phyloP scores from a whole-genome alignment of 768 basidiomycete species.

The Gyrodon lividus region DNA sequence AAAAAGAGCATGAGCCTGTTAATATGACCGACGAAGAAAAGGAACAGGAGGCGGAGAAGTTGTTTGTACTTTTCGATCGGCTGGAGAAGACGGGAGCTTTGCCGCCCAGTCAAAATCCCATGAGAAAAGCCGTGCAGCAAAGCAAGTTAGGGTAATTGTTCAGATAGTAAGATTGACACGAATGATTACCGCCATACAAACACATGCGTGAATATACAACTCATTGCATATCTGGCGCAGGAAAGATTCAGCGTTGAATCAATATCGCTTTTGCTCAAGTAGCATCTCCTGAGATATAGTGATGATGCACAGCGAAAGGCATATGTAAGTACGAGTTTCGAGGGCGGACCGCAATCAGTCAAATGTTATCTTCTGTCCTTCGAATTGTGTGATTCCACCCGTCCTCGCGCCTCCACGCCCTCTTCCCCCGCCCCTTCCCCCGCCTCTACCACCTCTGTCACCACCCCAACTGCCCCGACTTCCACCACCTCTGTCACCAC shows the following conservation, averaged over 20 bases:
- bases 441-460: constrained; percentile 34
- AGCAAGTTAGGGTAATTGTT: constrained; percentile 12
- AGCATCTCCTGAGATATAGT: not conserved
- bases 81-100: constrained; percentile 76
- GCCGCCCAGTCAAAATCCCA: constrained; percentile 64
- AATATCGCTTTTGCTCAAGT: not conserved
- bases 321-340: not conserved
- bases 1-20: constrained; percentile 36
- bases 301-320: not conserved
- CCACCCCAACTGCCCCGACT: constrained; percentile 40
- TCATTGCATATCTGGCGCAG: not conserved
- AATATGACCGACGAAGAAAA: constrained; percentile 96
- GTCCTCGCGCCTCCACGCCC: constrained; percentile 47
- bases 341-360: constrained; percentile 14
- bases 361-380: constrained; percentile 55
- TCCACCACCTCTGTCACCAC: constrained; percentile 44
- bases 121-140: constrained; percentile 62
- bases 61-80: constrained; percentile 90
- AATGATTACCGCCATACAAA: too few species aligned
- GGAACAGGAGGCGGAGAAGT: constrained; percentile 86
- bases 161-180: too few species aligned
- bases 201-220: too few species aligned
- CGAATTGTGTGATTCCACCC: constrained; percentile 51
- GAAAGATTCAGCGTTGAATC: too few species aligned
- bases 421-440: too few species aligned